A percentile compares a stretch with the other conserved stretches of the same genome.
These are phyloP conservation scores for Silene noctiflora DNA, from an alignment of 179 eudicot genomes.

Conservation along the genomic window DNA sequence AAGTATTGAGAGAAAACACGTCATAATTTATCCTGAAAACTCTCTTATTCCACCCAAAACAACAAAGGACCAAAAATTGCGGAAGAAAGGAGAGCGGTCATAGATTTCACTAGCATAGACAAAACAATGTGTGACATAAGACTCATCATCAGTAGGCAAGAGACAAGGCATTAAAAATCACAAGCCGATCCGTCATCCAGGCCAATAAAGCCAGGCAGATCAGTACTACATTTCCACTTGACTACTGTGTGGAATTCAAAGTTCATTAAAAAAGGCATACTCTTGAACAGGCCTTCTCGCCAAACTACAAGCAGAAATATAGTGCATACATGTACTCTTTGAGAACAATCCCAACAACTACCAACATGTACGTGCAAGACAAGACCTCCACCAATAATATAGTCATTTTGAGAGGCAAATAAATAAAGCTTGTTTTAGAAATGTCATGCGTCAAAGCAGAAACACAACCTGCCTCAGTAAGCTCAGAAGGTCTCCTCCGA, in stretches of 20 bases:
- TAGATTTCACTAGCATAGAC: too few species aligned
- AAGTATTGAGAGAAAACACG: not conserved
- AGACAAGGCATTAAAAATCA: not conserved
- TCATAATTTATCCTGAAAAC: not conserved
- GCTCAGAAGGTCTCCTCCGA: conserved; percentile 91
- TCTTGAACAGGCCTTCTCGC: too few species aligned
- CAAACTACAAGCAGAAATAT: too few species aligned
- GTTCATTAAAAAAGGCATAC: too few species aligned
- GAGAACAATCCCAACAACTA: not conserved
- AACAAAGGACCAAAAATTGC: not conserved
- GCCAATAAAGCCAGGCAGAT: not conserved
- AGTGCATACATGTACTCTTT: not conserved
- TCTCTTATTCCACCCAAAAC: not conserved
- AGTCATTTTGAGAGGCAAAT: not conserved
- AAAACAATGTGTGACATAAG: not conserved
- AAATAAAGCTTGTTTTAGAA: not conserved
- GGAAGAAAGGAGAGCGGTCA: not conserved
- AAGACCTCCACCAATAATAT: not conserved
- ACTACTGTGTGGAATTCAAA: too few species aligned
- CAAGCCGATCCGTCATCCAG: not conserved
- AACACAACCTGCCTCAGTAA: conserved; percentile 66
- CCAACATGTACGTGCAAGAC: not conserved
- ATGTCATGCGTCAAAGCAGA: not conserved
- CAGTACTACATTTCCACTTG: too few species aligned
- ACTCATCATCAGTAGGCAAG: not conserved